Evolutionary conservation across 345 rosid genomes (phyloP), one percentile per base, ranked within the genome.

Genomic region (Bruguiera sexangula): DNA sequence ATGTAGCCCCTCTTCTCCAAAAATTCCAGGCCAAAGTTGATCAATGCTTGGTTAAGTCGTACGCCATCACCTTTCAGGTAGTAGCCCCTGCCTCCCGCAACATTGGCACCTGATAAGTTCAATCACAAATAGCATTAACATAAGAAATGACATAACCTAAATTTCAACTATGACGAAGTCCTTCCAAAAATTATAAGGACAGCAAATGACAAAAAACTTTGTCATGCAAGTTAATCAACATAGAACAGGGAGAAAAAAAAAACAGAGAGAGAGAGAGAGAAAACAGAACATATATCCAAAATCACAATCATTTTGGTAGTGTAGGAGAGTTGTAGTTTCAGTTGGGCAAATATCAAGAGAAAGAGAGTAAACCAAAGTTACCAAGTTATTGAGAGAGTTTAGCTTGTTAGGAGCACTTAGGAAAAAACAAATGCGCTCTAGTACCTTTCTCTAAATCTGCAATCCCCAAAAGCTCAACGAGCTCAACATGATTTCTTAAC

Each of bases 61-160:
- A 89, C 85, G 2, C 98, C 98, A 69, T 82, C 89, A 60, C 95
- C 98, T 82, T 88, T 89, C 22, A 94, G 70, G 79, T 85, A 94
- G 82, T 76, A 94, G 52, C 96, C 96, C 82, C 98, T 87, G 34
- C 86, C 93, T 72, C 97, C 96, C 2, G 97, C 98, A 26, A 89
- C 77, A 20, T 87, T 86, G 70, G 96, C 86, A 74, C 98, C 98
- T 94, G 70, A n/a, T 61, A 48, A 70, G 32, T 59, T 72, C 48
- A 67, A 60, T 64, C 54, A 65, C 36, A 55, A 34, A 15, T 30
- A 34, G 39, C 50, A 54, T 20, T 43, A 66, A 21, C 39, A 69
- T 36, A 58, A 54, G 19, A 43, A 43, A 43, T 43, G 50, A 43
- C 50, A 43, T 43, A 13, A 43, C 18, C 37, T 34, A 13, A 2